A percentile compares a stretch with the other conserved stretches of the same genome.
Conservation (phyloP, 2,329 filamentous ascomycete genomes). For the Neophaeococcomyces aloes region DNA sequence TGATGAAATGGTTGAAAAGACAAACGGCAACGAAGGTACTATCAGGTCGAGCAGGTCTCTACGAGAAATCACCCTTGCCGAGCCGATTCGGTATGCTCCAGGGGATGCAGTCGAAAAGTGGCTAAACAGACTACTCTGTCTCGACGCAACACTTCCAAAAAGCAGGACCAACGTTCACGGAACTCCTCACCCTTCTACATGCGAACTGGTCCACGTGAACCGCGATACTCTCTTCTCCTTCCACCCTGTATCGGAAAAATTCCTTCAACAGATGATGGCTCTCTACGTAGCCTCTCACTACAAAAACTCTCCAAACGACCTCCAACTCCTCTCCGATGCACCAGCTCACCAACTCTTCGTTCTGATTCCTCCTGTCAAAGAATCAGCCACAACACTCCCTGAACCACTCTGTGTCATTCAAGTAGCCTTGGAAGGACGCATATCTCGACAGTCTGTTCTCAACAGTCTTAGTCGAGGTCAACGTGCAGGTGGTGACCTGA, state of each 20-base stretch:
- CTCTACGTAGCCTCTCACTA: constrained; percentile 96
- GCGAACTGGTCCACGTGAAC: constrained; percentile 87
- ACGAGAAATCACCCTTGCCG: constrained; percentile 81
- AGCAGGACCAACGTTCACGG: constrained; percentile 62
- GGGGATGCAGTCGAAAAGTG: constrained; percentile 90
- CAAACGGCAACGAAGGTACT: constrained; percentile 62
- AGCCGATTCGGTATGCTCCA: constrained; percentile 88
- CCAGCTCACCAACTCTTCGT: constrained; percentile 95
- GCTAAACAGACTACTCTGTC: constrained; percentile 86
- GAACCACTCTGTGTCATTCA: constrained; percentile 94
- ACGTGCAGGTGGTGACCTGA: constrained; percentile 81
- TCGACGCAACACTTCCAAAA: constrained; percentile 81
- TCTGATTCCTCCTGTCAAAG: constrained; percentile 72
- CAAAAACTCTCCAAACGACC: constrained; percentile 94
- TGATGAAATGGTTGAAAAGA: constrained; percentile 62
- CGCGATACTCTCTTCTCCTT: constrained; percentile 96
- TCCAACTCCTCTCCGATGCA: constrained; percentile 97
- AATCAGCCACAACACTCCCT: constrained; percentile 66
- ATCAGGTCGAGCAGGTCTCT: constrained; percentile 57
- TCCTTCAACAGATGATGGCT: constrained; percentile 95
- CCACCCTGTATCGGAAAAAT: constrained; percentile 92
- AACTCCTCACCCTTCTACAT: constrained; percentile 81
- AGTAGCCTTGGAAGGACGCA: constrained; percentile 85
- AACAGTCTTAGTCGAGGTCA: constrained; percentile 83
- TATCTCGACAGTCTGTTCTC: constrained; percentile 84